Base-by-base conservation (phyloP, 2,329 filamentous ascomycete genomes). In the Teratosphaeria epicoccoides region DNA sequence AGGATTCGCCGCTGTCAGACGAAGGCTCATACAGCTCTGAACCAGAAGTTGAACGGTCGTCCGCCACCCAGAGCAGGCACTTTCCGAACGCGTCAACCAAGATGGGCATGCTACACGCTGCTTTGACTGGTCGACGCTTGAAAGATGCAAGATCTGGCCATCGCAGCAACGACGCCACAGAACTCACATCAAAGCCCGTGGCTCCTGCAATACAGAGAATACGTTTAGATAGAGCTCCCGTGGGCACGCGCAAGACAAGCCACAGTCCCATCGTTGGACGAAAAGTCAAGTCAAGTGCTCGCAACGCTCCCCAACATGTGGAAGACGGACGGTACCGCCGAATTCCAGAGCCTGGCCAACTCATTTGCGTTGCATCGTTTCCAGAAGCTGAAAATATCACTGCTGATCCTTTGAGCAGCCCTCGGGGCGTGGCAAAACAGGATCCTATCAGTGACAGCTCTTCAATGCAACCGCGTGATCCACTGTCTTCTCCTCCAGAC, bases 1-100 rank as follows among this genome's bases (percentile, higher is more conserved):
- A 64, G 7, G 62, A 65, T 28, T 60, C 64, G 1, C 60, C 60
- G 23, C 52, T 66, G 11, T 67, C 62, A 11, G 62, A 65, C 52
- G 60, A 37, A 46, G 52, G 37, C 23, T 46, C 48, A 25, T 26
- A 50, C 20, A 23, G 23, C 11, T 24, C 2, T 20, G 4, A n/a
- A 40, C 20, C 33, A 40, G 33, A 40, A 17, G 4, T n/a, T 17
- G 33, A 7, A 40, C 5, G 10, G 1, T n/a, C 5, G n/a, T 40
- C 33, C 6, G 14, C 33, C 33, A 40, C 17, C 4, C 14, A 17
- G 33, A 40, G 33, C 33, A 40, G 33, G n/a, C 33, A 40, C 7
- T 24, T 48, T 23, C 26, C 9, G n/a, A 28, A 14, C 12, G 26
- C 17, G 4, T 4, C 20, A 12, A 26, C 20, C 6, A 43, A 24